phyloP scores from a whole-genome alignment of 2,329 filamentous ascomycete species.

The Hypoxylon sp. region DNA sequence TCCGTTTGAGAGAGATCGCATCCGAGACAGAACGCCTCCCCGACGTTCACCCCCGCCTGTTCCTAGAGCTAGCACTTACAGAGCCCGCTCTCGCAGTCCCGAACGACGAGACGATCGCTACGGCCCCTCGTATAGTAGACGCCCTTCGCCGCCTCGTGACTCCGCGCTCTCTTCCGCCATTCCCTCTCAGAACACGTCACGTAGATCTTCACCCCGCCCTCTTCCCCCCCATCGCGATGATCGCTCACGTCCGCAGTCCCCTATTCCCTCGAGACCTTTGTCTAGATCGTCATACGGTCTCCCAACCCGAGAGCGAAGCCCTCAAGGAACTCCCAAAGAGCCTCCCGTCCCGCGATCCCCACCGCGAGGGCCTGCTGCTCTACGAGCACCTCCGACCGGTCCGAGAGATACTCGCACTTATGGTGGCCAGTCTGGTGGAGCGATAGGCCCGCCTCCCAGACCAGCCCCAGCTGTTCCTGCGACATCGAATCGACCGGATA shows the following conservation, averaged over 20 bases:
- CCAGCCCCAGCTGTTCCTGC: slow-evolving; percentile 47
- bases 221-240: slow-evolving; percentile 61
- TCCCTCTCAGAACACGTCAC: slow-evolving; percentile 66
- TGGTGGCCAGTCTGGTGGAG: slow-evolving; percentile 48
- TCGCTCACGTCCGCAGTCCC: slow-evolving; percentile 65
- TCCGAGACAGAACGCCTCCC: slow-evolving; percentile 54
- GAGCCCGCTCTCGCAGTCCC: slow-evolving; percentile 68
- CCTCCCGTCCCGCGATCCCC: slow-evolving; percentile 60
- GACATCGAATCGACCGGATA: slow-evolving; percentile 50
- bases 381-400: slow-evolving; percentile 67
- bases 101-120: slow-evolving; percentile 65
- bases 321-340: slow-evolving; percentile 48
- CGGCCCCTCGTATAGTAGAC: slow-evolving; percentile 59
- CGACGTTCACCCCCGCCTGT: slow-evolving; percentile 59
- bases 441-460: slow-evolving; percentile 55
- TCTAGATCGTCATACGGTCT: slow-evolving; percentile 53
- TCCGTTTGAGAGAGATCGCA: slow-evolving; percentile 65
- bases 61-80: slow-evolving; percentile 63
- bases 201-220: slow-evolving; percentile 68
- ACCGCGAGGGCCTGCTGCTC: slow-evolving; percentile 69
- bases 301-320: slow-evolving; percentile 50
- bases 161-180: slow-evolving; percentile 66
- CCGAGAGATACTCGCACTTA: slow-evolving; percentile 59
- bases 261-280: slow-evolving; percentile 51
- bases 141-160: slow-evolving; percentile 65